These are phyloP conservation scores for Rhynchospora breviuscula DNA, from an alignment of 176 grass and related monocot genomes.

Conservation along the genomic window DNA sequence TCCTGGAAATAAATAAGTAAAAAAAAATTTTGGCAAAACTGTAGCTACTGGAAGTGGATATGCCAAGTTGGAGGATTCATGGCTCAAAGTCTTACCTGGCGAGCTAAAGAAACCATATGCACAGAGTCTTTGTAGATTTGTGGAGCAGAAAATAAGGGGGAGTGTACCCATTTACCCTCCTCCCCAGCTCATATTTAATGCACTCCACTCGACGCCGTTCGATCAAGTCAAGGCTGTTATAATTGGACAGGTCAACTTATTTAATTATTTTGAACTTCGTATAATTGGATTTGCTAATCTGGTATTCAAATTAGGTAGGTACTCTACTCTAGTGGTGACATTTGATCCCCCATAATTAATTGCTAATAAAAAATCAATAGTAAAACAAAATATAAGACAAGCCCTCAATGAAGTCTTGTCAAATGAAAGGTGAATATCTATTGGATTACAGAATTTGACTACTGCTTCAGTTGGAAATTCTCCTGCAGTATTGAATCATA, in stretches of 20 bases:
- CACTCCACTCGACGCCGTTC: conserved; percentile 73
- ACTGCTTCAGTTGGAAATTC: background rate
- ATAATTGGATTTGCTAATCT: background rate
- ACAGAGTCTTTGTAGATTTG: conserved; percentile 70
- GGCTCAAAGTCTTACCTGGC: conserved; percentile 48
- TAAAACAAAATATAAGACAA: background rate
- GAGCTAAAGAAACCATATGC: conserved; percentile 80
- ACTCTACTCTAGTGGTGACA: background rate
- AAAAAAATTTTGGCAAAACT: background rate
- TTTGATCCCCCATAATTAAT: background rate
- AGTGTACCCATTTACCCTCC: conserved; percentile 65
- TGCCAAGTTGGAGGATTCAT: conserved; percentile 75
- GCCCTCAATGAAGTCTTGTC: background rate
- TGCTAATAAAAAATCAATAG: background rate
- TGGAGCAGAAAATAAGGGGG: conserved; percentile 47
- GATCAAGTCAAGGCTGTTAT: conserved; percentile 79
- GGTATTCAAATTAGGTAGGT: background rate
- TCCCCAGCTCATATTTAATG: conserved; percentile 71
- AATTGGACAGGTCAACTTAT: conserved; percentile 68
- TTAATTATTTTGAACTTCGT: background rate
- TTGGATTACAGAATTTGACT: background rate
- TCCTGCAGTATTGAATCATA: no score
- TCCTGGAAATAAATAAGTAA: background rate
- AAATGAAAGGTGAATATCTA: background rate
- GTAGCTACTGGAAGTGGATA: conserved; percentile 28